Evolutionary conservation across 148 eudicot genomes (phyloP).

Genomic region (Polygonum maritimum): DNA sequence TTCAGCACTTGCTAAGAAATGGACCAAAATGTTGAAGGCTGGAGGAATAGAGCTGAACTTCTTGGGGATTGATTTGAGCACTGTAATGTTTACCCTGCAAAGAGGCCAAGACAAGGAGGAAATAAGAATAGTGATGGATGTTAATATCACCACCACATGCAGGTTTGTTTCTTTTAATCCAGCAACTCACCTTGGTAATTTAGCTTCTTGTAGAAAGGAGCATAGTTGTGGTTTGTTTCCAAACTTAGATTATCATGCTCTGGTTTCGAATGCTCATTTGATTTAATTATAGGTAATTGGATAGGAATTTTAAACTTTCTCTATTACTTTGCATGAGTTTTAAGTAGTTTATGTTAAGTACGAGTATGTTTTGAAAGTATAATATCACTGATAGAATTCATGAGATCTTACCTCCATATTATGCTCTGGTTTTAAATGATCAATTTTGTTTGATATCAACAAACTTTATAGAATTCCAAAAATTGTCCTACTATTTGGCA

Average conservation of each 20-base stretch:
- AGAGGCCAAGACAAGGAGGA: slow-evolving; percentile 61
- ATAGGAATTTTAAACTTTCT: neutral
- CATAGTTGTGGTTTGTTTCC: too few species aligned
- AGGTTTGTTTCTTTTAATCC: too few species aligned
- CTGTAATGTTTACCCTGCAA: slow-evolving; percentile 85
- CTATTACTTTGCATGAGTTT: neutral
- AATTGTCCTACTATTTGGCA: neutral
- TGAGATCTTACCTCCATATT: neutral
- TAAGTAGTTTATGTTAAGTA: neutral
- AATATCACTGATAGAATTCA: neutral
- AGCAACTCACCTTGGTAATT: too few species aligned
- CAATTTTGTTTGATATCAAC: neutral
- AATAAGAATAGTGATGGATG: too few species aligned
- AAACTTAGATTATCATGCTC: too few species aligned
- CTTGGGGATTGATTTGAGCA: slow-evolving; percentile 60
- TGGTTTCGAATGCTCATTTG: neutral
- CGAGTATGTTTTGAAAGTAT: neutral
- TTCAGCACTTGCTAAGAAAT: slow-evolving; percentile 58
- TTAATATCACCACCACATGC: too few species aligned
- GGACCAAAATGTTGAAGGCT: slow-evolving; percentile 71
- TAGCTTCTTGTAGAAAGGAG: too few species aligned
- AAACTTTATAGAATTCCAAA: neutral
- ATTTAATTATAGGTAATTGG: neutral
- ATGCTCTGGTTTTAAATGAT: neutral
- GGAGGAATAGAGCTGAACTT: slow-evolving; percentile 69